Evolutionary conservation across 768 basidiomycete species (phyloP), one percentile per base, ranked within the genome.

Genomic region (Suillus variegatus): DNA sequence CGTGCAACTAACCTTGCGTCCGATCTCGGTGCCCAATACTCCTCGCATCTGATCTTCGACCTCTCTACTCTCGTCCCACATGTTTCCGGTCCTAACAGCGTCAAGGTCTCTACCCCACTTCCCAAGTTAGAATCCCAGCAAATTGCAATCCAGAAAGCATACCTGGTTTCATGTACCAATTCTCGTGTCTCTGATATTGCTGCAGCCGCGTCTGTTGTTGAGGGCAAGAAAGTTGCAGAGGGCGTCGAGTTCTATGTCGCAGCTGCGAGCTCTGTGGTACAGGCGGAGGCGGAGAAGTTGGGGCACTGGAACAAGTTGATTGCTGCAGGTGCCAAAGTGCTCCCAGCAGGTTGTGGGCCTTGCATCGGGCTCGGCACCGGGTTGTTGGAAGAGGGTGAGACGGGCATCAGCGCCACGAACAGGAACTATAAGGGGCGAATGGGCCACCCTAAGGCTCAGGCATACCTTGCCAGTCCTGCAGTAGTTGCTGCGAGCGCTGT

Each of bases 351-450:
- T 1, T 99, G 97, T 73, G 97, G 97, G 0, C 97, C 97, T 3
- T 99, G 97, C 76, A 99, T 99, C 68, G 97, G 97, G 25, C 85
- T 99, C 6, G 97, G 97, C 2, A 90, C 88, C 0, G 97, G 97
- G 13, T 78, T 99, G 62, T 80, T 99, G 43, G 91, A 98, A 75
- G 96, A 99, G 68, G 97, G 97, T 2, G 86, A 99, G 77, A 91
- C 90, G 1, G 97, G 97, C 1, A 99, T 99, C 74, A 97, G 95
- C 68, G 97, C 97, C 5, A 99, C 97, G 8, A 99, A 99, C 78
- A 84, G 97, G 78, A 99, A 99, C 74, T 99, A 98, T 81, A 99
- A 99, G 81, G 97, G 97, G 4, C 86, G 97, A 5, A 99, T 99
- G 97, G 97, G 97, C 0, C 88, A 91, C 68, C 97, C 97, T 0